Evolutionary conservation across 768 basidiomycete species (phyloP).

Genomic region (Tulasnella sp.): DNA sequence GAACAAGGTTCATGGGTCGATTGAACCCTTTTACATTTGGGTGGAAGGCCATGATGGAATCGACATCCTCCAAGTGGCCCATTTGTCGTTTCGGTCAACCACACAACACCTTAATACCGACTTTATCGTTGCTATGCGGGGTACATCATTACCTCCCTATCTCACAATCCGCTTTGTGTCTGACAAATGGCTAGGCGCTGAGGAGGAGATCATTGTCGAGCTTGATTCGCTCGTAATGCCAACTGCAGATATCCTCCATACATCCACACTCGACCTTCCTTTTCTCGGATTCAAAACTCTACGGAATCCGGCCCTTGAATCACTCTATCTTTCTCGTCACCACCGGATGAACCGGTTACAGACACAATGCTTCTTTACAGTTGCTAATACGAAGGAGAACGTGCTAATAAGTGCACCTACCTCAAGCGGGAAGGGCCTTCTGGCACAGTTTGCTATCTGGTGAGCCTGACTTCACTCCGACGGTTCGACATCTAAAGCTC

Average conservation of each 20-base stretch:
- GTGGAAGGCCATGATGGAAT: slow-evolving; percentile 74
- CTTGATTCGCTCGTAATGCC: slow-evolving; percentile 75
- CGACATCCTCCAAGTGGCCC: slow-evolving; percentile 71
- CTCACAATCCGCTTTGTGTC: slow-evolving; percentile 73
- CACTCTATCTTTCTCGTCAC: slow-evolving; percentile 36
- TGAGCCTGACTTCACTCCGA: slow-evolving; percentile 30
- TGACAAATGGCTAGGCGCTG: slow-evolving; percentile 89
- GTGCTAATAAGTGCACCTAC: slow-evolving; percentile 68
- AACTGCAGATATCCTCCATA: slow-evolving; percentile 40
- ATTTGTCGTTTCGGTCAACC: slow-evolving; percentile 58
- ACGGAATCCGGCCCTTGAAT: slow-evolving; percentile 37
- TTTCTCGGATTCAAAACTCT: slow-evolving; percentile 53
- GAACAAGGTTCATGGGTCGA: slow-evolving; percentile 54
- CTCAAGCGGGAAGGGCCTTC: slow-evolving; percentile 67
- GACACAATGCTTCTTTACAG: slow-evolving; percentile 78
- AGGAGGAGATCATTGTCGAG: slow-evolving; percentile 55
- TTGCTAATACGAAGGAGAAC: slow-evolving; percentile 56
- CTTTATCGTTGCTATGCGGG: slow-evolving; percentile 69
- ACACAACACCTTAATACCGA: slow-evolving; percentile 52
- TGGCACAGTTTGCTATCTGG: slow-evolving; percentile 66
- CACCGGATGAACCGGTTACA: slow-evolving; percentile 74
- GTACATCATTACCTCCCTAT: slow-evolving; percentile 45
- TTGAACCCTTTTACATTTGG: slow-evolving; percentile 94
- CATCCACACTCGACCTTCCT: slow-evolving; percentile 59
- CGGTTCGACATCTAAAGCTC: background rate